These are phyloP conservation scores for Scutellaria galericulata DNA, from an alignment of 257 asterid species.

Conservation along the genomic window DNA sequence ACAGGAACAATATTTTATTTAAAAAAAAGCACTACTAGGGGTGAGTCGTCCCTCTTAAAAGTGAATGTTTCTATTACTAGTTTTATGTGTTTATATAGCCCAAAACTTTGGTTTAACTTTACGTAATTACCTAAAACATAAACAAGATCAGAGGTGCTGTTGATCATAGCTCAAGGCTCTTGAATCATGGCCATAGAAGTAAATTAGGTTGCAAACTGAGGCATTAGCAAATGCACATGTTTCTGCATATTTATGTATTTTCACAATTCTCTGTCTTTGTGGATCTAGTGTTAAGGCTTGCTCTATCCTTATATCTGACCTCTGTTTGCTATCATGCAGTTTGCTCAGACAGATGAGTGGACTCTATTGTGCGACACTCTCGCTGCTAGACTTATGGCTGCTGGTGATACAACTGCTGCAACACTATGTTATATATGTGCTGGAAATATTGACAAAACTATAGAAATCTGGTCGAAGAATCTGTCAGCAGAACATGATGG, in stretches of 20 bases:
- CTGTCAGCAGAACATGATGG: conserved; percentile 71
- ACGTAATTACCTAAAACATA: neutral
- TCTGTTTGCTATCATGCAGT: conserved; percentile 55
- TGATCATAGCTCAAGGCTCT: conserved; percentile 4
- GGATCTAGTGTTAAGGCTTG: conserved; percentile 15
- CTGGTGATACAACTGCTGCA: conserved; percentile 82
- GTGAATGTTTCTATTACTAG: neutral
- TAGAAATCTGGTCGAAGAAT: conserved; percentile 90
- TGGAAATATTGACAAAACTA: conserved; percentile 91
- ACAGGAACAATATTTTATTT: too few relatives aligned
- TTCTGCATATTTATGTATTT: neutral
- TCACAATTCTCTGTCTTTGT: neutral
- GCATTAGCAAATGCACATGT: neutral
- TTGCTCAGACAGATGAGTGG: conserved; percentile 90
- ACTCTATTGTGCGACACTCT: conserved; percentile 76
- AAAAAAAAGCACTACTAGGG: too few relatives aligned
- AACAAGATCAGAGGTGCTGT: neutral
- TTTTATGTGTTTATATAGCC: neutral
- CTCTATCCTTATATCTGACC: conserved; percentile 27
- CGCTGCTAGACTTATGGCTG: conserved; percentile 87
- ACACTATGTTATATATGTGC: conserved; percentile 92
- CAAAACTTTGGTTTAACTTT: neutral
- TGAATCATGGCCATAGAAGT: neutral
- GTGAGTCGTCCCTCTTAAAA: too few relatives aligned
- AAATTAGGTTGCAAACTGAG: conserved; percentile 3